phyloP scores from a whole-genome alignment of 176 grass and related monocot species.

The Poa pratensis region DNA sequence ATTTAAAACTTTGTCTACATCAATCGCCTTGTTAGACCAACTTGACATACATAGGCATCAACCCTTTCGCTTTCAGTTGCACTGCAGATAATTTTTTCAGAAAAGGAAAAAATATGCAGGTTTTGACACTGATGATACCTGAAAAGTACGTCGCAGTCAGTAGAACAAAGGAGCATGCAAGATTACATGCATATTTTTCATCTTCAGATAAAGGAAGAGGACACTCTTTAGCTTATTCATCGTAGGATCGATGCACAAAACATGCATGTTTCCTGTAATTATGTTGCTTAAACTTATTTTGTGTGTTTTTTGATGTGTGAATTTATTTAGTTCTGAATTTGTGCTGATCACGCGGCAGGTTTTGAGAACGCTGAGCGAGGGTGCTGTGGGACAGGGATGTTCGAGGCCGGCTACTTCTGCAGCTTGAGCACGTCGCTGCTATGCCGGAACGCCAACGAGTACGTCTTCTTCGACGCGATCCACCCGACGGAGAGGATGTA shows the following conservation, averaged over 20 bases:
- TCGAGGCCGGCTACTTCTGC: constrained; percentile 74
- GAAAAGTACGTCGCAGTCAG: not conserved
- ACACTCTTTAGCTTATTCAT: too few species aligned
- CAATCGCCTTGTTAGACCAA: not conserved
- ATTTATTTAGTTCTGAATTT: not conserved
- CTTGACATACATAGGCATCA: not conserved
- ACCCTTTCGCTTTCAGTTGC: not conserved
- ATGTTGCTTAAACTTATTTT: too few species aligned
- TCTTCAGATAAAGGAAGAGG: not conserved
- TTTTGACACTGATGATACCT: not conserved
- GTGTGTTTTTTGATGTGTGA: too few species aligned
- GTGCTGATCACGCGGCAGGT: constrained; percentile 31
- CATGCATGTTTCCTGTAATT: too few species aligned
- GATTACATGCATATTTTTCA: not conserved
- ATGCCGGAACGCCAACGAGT: constrained; percentile 54
- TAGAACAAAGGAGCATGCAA: not conserved
- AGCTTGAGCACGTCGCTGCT: constrained; percentile 41
- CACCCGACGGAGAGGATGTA: constrained; percentile 72
- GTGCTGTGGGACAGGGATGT: constrained; percentile 71
- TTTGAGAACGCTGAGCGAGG: constrained; percentile 74
- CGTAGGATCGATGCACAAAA: too few species aligned
- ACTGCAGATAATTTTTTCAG: too few species aligned
- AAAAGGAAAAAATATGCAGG: too few species aligned
- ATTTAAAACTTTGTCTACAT: too few species aligned
- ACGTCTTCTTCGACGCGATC: constrained; percentile 73